A percentile compares a stretch with the other conserved stretches of the same genome.
Conservation (phyloP, 768 basidiomycete genomes). For the Boletus edulis region DNA sequence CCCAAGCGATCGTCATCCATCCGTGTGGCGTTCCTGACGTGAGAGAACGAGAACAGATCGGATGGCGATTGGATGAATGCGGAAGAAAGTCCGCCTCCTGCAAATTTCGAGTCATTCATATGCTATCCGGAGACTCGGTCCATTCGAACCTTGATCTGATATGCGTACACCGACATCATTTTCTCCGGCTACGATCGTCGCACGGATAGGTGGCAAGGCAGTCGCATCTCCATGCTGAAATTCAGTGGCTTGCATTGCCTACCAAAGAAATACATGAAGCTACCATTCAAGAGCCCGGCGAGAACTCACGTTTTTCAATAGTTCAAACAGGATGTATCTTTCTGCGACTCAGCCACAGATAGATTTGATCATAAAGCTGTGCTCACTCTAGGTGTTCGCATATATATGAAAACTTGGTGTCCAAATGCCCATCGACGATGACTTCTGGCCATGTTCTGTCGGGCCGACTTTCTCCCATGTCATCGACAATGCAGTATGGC, state of each 20-base stretch:
- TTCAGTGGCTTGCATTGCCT: slow-evolving; percentile 75
- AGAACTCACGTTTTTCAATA: slow-evolving; percentile 78
- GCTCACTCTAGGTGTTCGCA: slow-evolving; percentile 81
- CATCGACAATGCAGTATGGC: slow-evolving; percentile 44
- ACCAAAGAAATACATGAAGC: not conserved
- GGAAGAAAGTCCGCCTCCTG: slow-evolving; percentile 70
- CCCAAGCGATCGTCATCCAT: slow-evolving; percentile 65
- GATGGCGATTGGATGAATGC: slow-evolving; percentile 58
- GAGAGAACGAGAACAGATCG: slow-evolving; percentile 89
- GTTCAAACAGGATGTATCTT: slow-evolving; percentile 84
- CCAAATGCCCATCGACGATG: slow-evolving; percentile 67
- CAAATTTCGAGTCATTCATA: slow-evolving; percentile 5
- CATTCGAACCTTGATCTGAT: slow-evolving; percentile 76
- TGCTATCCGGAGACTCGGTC: not conserved
- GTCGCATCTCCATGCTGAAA: slow-evolving; percentile 43
- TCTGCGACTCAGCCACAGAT: not conserved
- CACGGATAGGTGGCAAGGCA: slow-evolving; percentile 60
- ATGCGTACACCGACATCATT: slow-evolving; percentile 79
- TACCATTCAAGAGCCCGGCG: not conserved
- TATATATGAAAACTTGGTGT: slow-evolving; percentile 78
- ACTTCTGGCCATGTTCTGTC: slow-evolving; percentile 58
- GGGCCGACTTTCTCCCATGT: slow-evolving; percentile 23
- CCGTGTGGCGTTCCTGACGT: slow-evolving; percentile 71
- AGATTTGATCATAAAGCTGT: not conserved
- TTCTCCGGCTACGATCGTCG: slow-evolving; percentile 73